Evolutionary conservation across 2,329 filamentous ascomycete genomes (phyloP).

Genomic region (Dryadomyces quercus-mongolicae): DNA sequence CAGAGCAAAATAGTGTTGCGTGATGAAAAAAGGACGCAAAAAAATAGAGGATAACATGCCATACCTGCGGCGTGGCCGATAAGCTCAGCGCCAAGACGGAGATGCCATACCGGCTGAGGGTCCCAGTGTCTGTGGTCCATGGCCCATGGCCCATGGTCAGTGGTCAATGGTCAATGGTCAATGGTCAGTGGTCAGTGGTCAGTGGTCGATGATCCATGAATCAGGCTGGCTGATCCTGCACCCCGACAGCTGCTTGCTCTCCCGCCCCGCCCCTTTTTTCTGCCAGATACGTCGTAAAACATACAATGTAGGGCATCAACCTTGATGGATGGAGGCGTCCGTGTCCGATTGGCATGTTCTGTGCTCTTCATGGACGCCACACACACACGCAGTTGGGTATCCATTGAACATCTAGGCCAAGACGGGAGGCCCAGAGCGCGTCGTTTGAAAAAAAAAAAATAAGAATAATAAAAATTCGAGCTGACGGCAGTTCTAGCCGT

Average conservation of each 20-base stretch:
- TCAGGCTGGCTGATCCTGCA: too few relatives aligned
- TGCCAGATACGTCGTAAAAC: too few relatives aligned
- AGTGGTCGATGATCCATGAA: too few relatives aligned
- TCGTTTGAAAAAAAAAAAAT: too few relatives aligned
- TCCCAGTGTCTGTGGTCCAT: too few relatives aligned
- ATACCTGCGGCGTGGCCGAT: background rate
- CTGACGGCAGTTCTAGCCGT: background rate
- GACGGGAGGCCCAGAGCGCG: too few relatives aligned
- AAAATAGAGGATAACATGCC: background rate
- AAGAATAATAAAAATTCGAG: background rate
- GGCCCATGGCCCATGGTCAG: too few relatives aligned
- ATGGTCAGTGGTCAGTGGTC: too few relatives aligned
- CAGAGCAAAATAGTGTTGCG: background rate
- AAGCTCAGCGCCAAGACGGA: background rate
- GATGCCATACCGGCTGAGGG: background rate
- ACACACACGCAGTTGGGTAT: background rate
- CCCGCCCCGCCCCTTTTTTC: too few relatives aligned
- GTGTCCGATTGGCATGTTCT: background rate
- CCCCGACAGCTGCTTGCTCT: too few relatives aligned
- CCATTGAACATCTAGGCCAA: background rate
- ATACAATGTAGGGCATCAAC: background rate
- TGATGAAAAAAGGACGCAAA: background rate
- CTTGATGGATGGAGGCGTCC: background rate
- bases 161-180: too few relatives aligned
- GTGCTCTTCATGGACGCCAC: too few relatives aligned